Percentiles rank a stretch among this genome's conserved stretches.
Evolutionary conservation across 2,329 filamentous ascomycete genomes (phyloP).

Genomic region (Septoria linicola): DNA sequence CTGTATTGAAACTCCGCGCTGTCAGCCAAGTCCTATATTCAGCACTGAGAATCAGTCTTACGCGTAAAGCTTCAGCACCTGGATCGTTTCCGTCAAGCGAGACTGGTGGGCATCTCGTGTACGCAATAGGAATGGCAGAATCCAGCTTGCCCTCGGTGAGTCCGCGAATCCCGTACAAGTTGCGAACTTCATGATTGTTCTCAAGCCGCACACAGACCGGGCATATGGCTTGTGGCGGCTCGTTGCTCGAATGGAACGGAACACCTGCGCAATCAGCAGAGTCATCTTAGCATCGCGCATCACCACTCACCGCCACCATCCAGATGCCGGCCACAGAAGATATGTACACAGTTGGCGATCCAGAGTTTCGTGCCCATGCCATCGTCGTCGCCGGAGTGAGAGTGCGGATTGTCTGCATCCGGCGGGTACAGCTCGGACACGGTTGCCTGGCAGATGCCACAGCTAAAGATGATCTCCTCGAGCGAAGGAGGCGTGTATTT

Average conservation of each 20-base stretch:
- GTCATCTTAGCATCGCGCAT: not conserved
- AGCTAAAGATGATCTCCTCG: slow-evolving; percentile 50
- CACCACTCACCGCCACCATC: slow-evolving; percentile 47
- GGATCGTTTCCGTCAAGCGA: slow-evolving; percentile 37
- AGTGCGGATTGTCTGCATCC: slow-evolving; percentile 39
- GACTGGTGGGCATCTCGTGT: slow-evolving; percentile 48
- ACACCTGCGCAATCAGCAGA: slow-evolving; percentile 39
- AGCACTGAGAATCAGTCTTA: slow-evolving; percentile 26
- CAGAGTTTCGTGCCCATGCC: slow-evolving; percentile 47
- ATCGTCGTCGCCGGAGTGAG: slow-evolving; percentile 36
- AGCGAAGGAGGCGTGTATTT: slow-evolving; percentile 18
- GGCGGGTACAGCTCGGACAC: slow-evolving; percentile 48
- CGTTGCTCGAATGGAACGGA: slow-evolving; percentile 46
- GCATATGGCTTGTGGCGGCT: slow-evolving; percentile 46
- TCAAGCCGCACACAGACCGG: slow-evolving; percentile 44
- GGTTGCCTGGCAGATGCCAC: slow-evolving; percentile 48
- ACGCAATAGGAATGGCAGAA: slow-evolving; percentile 43
- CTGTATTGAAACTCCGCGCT: slow-evolving; percentile 50
- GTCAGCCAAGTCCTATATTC: not conserved
- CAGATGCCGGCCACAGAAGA: slow-evolving; percentile 51
- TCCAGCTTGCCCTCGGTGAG: slow-evolving; percentile 45
- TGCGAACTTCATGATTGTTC: slow-evolving; percentile 37
- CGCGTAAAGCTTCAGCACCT: slow-evolving; percentile 46
- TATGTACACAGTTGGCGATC: slow-evolving; percentile 51
- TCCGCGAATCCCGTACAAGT: slow-evolving; percentile 49